These are phyloP conservation scores for Candida krabiensis DNA, from an alignment of 805 yeast species.

Conservation along the genomic window DNA sequence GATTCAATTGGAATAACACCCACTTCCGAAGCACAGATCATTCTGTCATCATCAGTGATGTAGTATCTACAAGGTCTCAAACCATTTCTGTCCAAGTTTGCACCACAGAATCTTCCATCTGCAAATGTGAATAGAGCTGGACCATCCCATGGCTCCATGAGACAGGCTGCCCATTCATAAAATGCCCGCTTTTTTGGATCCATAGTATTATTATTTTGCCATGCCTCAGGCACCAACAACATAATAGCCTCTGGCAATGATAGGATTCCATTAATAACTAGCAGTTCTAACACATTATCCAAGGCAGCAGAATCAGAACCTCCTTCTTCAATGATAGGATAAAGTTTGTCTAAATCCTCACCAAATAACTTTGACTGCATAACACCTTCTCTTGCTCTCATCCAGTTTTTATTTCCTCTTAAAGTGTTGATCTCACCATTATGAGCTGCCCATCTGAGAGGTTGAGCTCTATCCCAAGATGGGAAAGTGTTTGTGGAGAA, in stretches of 20 bases:
- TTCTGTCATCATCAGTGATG: constrained; percentile 89
- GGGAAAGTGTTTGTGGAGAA: constrained; percentile 98
- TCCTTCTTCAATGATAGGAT: constrained; percentile 96
- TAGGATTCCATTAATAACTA: constrained; percentile 87
- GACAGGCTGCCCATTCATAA: constrained; percentile 98
- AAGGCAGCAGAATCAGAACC: constrained; percentile 98
- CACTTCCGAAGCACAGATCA: constrained; percentile 97
- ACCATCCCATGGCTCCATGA: constrained; percentile 99
- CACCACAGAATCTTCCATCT: constrained; percentile 98
- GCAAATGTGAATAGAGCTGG: constrained; percentile 97
- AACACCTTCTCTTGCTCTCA: constrained; percentile 98
- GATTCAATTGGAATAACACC: constrained; percentile 93
- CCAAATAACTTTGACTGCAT: constrained; percentile 87
- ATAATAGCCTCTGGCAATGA: constrained; percentile 96
- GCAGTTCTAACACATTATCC: constrained; percentile 90
- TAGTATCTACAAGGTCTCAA: constrained; percentile 98
- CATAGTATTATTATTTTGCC: constrained; percentile 87
- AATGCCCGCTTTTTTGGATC: constrained; percentile 92
- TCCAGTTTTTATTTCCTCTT: constrained; percentile 98
- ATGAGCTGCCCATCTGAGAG: constrained; percentile 95
- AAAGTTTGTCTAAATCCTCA: constrained; percentile 85
- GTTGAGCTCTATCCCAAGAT: constrained; percentile 99
- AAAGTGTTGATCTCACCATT: constrained; percentile 97
- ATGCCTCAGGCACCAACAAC: constrained; percentile 97
- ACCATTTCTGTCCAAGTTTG: constrained; percentile 95